Conservation (phyloP, 2,329 filamentous ascomycete genomes). For the Paecilomyces niveus region DNA sequence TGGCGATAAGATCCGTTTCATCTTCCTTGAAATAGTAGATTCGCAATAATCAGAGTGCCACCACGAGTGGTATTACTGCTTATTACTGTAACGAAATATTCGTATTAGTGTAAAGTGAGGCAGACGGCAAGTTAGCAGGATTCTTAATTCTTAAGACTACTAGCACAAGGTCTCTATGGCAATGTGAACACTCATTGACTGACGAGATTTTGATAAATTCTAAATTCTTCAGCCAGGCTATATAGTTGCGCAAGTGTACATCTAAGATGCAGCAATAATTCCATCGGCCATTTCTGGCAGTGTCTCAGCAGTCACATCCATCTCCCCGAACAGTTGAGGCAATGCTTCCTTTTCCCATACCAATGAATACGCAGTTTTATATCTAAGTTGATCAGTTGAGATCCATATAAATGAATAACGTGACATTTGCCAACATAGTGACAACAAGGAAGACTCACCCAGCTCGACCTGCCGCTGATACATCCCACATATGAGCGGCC, state of each 20-base stretch:
- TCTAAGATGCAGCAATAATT: not conserved
- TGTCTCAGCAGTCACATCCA: conserved; percentile 45
- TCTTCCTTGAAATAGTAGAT: not conserved
- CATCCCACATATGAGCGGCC: conserved; percentile 56
- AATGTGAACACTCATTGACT: not conserved
- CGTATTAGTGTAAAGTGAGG: not conserved
- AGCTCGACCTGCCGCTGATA: conserved; percentile 44
- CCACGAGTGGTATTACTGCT: not conserved
- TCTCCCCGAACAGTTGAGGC: conserved; percentile 44
- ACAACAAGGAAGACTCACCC: conserved; percentile 19
- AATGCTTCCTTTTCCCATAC: conserved; percentile 47
- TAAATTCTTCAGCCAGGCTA: not conserved
- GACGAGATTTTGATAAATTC: not conserved
- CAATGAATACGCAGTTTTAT: conserved; percentile 49
- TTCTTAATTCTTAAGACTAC: not conserved
- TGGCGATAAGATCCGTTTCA: not conserved
- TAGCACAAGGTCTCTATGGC: not conserved
- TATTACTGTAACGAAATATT: not conserved
- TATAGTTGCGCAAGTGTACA: not conserved
- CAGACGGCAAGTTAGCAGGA: not conserved
- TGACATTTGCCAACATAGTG: not conserved
- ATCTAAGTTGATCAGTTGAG: conserved; percentile 7
- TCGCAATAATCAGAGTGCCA: not conserved
- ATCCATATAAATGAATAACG: not conserved
- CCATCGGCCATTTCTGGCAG: conserved; percentile 43